Conservation (phyloP, 1,284 basidiomycete species). For the Tremellales sp. region DNA sequence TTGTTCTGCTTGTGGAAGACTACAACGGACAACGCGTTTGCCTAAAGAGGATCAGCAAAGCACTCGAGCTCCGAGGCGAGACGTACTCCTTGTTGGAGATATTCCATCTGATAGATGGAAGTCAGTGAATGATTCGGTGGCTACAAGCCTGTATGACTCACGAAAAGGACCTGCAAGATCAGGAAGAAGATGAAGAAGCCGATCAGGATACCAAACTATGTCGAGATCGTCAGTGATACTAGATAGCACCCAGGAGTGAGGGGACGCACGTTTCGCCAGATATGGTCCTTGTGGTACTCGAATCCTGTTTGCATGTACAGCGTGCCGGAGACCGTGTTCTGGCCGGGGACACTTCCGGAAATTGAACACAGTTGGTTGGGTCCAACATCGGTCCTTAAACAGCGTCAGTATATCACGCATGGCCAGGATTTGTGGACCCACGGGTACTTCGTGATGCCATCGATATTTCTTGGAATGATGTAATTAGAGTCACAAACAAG, state of each 20-base stretch:
- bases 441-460: constrained; percentile 63
- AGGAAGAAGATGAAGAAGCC: constrained; percentile 68
- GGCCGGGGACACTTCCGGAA: constrained; percentile 37
- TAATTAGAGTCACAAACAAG: constrained; percentile 65
- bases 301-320: constrained; percentile 48
- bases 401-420: background rate
- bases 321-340: constrained; percentile 36
- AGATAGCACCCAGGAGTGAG: background rate
- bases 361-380: constrained; percentile 49
- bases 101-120: constrained; percentile 39
- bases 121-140: too few species aligned
- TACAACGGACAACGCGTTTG: constrained; percentile 49
- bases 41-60: constrained; percentile 8
- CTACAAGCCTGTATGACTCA: constrained; percentile 1
- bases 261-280: constrained; percentile 41
- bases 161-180: constrained; percentile 43
- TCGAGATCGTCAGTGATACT: background rate
- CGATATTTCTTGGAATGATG: constrained; percentile 67
- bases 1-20: constrained; percentile 68
- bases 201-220: constrained; percentile 45
- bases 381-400: constrained; percentile 35
- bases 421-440: constrained; percentile 43
- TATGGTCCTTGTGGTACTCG: constrained; percentile 37
- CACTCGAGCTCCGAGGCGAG: background rate
- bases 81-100: constrained; percentile 36